Percentiles rank a stretch among this genome's conserved stretches.
Evolutionary conservation across 495 filamentous ascomycete species (phyloP).

Genomic region (Terfezia claveryi): DNA sequence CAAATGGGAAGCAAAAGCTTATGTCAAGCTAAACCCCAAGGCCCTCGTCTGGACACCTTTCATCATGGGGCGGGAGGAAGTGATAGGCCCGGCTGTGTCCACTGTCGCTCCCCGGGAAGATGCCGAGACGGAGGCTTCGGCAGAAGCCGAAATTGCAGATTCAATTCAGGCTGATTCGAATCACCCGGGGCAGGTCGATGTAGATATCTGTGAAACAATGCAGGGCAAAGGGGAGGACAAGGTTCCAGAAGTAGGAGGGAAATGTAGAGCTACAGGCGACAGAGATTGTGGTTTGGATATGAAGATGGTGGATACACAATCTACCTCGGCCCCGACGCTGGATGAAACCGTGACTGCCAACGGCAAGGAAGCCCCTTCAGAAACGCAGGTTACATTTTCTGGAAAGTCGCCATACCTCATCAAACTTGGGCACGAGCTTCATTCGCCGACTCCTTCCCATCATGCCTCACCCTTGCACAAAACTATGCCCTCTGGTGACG

Average conservation of each 20-base stretch:
- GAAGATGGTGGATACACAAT: background rate
- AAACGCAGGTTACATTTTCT: background rate
- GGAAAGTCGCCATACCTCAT: conserved; percentile 10
- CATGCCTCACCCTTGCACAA: background rate
- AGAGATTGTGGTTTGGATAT: background rate
- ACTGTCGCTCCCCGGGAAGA: conserved; percentile 73
- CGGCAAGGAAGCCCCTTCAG: too few species aligned
- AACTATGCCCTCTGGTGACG: background rate
- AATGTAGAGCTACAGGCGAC: too few species aligned
- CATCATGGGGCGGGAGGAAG: conserved; percentile 80
- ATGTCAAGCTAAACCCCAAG: conserved; percentile 62
- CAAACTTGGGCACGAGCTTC: conserved; percentile 8
- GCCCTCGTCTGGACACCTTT: conserved; percentile 91
- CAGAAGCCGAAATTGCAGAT: conserved; percentile 11
- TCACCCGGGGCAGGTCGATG: conserved; percentile 12
- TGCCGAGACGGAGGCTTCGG: conserved; percentile 26
- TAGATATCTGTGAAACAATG: conserved; percentile 8
- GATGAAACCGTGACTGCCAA: background rate
- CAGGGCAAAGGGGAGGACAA: conserved; percentile 20
- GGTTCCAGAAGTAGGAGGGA: background rate
- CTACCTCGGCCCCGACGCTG: background rate
- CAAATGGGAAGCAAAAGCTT: conserved; percentile 67
- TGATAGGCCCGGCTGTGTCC: conserved; percentile 43
- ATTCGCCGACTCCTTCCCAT: conserved; percentile 1
- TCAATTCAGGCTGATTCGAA: conserved; percentile 8